These are phyloP conservation scores for Vitis amurensis DNA, from an alignment of 164 flowering plant species.

Conservation along the genomic window DNA sequence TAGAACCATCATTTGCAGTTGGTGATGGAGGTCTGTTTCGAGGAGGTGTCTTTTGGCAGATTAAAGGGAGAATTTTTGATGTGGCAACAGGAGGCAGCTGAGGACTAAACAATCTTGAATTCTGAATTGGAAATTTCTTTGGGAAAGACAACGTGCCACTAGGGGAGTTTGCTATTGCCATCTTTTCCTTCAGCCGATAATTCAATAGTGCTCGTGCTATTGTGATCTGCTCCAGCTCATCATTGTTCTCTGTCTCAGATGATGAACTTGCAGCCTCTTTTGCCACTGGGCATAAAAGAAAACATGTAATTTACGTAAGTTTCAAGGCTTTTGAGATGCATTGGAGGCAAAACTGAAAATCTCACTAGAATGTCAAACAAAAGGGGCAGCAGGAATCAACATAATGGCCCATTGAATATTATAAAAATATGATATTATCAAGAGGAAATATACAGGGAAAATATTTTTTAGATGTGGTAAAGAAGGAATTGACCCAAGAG, in stretches of 20 bases:
- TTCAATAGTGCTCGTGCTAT: constrained; percentile 84
- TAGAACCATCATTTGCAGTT: constrained; percentile 12
- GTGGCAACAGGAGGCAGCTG: constrained; percentile 60
- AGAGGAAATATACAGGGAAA: no score
- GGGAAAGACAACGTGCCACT: constrained; percentile 47
- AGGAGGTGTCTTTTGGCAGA: constrained; percentile 55
- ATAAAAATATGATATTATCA: no score
- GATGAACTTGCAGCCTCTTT: constrained; percentile 65
- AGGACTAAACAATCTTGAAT: constrained; percentile 57
- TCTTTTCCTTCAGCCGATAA: constrained; percentile 69
- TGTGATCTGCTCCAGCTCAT: constrained; percentile 87
- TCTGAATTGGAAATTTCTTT: constrained; percentile 49
- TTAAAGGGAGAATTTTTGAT: constrained; percentile 83
- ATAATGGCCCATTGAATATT: no score
- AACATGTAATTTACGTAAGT: not conserved
- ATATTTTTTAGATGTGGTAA: no score
- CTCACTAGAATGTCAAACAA: no score
- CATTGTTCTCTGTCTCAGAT: constrained; percentile 64
- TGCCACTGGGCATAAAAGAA: constrained; percentile 57
- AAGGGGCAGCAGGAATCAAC: no score
- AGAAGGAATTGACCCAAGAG: no score
- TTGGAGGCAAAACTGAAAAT: no score
- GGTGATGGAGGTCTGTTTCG: constrained; percentile 32
- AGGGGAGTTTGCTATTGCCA: constrained; percentile 43
- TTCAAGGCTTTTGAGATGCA: no score